These are phyloP conservation scores for Botrytis aclada DNA, from an alignment of 2,329 filamentous ascomycete genomes.

Conservation along the genomic window DNA sequence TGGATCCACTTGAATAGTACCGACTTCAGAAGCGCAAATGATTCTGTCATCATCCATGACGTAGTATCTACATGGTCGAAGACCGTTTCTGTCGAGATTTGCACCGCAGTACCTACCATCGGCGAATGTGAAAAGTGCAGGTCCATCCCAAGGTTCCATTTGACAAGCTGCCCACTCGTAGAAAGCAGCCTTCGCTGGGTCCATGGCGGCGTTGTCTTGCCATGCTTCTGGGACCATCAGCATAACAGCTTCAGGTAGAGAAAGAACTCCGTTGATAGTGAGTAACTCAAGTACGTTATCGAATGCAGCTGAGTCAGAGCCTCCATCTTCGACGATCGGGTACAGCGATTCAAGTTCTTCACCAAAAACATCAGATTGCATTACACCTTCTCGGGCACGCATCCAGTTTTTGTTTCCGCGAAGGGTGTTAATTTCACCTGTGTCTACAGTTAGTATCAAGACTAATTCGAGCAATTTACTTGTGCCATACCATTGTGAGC, in stretches of 20 bases:
- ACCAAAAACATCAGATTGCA: conserved; percentile 89
- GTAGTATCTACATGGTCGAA: conserved; percentile 95
- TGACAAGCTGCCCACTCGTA: conserved; percentile 98
- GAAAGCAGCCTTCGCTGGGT: conserved; percentile 92
- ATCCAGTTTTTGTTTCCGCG: conserved; percentile 99
- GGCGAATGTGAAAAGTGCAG: conserved; percentile 93
- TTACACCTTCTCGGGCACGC: conserved; percentile 90
- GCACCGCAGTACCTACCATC: conserved; percentile 96
- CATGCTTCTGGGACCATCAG: conserved; percentile 97
- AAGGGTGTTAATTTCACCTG: conserved; percentile 89
- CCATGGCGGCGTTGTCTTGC: conserved; percentile 91
- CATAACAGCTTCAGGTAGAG: conserved; percentile 94
- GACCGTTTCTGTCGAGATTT: conserved; percentile 92
- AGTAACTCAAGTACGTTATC: conserved; percentile 94
- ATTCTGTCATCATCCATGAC: conserved; percentile 96
- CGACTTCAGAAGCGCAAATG: conserved; percentile 94
- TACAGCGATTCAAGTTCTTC: conserved; percentile 89
- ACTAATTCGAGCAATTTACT: conserved; percentile 32
- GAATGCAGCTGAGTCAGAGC: conserved; percentile 94
- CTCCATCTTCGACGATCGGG: conserved; percentile 93
- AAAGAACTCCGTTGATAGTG: conserved; percentile 93
- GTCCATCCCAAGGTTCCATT: conserved; percentile 99
- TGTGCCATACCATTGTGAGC: conserved; percentile 76
- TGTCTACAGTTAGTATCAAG: conserved; percentile 31
- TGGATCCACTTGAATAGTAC: conserved; percentile 86